These are phyloP conservation scores for Daldinia loculata DNA, from an alignment of 495 filamentous ascomycete species.

Conservation along the genomic window DNA sequence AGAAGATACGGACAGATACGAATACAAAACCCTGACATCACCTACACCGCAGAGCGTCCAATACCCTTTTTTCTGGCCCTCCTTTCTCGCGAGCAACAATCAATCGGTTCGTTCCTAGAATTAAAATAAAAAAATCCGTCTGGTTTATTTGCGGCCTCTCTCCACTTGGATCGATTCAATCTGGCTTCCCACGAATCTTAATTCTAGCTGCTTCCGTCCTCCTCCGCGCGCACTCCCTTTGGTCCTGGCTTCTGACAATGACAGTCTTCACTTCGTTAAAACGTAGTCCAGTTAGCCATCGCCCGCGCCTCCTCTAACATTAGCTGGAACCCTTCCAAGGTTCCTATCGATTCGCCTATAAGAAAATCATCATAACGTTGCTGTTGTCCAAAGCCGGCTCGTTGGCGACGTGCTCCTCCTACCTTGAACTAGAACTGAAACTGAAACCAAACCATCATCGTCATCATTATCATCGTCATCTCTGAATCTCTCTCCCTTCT, in stretches of 20 bases:
- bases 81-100: slow-evolving; percentile 24
- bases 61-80: slow-evolving; percentile 27
- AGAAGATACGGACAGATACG: slow-evolving; percentile 10
- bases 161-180: slow-evolving; percentile 41
- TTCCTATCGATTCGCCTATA: slow-evolving; percentile 40
- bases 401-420: slow-evolving; percentile 6
- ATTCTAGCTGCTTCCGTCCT: slow-evolving; percentile 40
- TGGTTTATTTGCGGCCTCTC: slow-evolving; percentile 28
- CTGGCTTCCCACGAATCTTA: slow-evolving; percentile 41
- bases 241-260: slow-evolving; percentile 44
- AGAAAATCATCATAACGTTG: slow-evolving; percentile 6
- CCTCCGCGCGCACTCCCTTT: slow-evolving; percentile 7
- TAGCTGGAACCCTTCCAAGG: slow-evolving; percentile 47
- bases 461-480: not conserved
- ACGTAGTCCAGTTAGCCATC: slow-evolving; percentile 37
- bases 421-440: not conserved
- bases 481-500: not conserved
- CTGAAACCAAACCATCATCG: not conserved
- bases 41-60: slow-evolving; percentile 29
- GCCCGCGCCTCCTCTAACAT: slow-evolving; percentile 45
- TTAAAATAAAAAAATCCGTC: not conserved
- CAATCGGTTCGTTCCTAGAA: slow-evolving; percentile 27
- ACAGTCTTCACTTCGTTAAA: slow-evolving; percentile 42
- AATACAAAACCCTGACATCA: slow-evolving; percentile 44
- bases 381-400: slow-evolving; percentile 13